Percentiles rank a stretch among this genome's conserved stretches.
Conservation (phyloP, 73 alveolate species). For the Diophrys appendiculata region DNA sequence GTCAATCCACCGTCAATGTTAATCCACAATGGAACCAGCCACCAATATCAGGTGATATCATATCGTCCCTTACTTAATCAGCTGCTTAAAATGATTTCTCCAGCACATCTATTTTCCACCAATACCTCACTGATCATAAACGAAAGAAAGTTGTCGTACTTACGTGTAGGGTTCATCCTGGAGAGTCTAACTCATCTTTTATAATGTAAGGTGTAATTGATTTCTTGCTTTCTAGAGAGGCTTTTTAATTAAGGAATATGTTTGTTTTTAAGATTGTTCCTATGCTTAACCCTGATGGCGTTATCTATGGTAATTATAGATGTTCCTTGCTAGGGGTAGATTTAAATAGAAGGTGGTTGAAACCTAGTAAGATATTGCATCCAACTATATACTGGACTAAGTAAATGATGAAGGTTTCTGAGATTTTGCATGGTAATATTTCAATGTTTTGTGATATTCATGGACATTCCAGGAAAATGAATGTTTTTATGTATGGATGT, state of each 20-base stretch:
- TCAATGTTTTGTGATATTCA: slow-evolving; percentile 24
- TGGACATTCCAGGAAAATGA: slow-evolving; percentile 29
- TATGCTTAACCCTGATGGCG: slow-evolving; percentile 98
- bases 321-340: slow-evolving; percentile 93
- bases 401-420: slow-evolving; percentile 68
- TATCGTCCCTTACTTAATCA: background rate
- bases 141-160: slow-evolving; percentile 9
- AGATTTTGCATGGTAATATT: slow-evolving; percentile 64
- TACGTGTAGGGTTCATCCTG: slow-evolving; percentile 63
- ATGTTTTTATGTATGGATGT: slow-evolving; percentile 59
- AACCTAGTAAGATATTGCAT: slow-evolving; percentile 80
- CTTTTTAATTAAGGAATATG: background rate
- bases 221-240: slow-evolving; percentile 39
- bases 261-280: slow-evolving; percentile 81
- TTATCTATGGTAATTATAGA: slow-evolving; percentile 91
- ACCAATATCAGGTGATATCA: background rate
- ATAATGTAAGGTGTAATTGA: slow-evolving; percentile 76
- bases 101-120: background rate
- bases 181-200: slow-evolving; percentile 78
- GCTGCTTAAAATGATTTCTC: background rate
- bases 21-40: background rate
- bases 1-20: background rate
- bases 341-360: slow-evolving; percentile 88
- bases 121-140: background rate
- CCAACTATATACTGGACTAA: slow-evolving; percentile 83